A percentile compares a stretch with the other conserved stretches of the same genome.
These are phyloP conservation scores for Ceratocystis ficicola DNA, from an alignment of 2,329 filamentous ascomycete genomes.

Conservation along the genomic window DNA sequence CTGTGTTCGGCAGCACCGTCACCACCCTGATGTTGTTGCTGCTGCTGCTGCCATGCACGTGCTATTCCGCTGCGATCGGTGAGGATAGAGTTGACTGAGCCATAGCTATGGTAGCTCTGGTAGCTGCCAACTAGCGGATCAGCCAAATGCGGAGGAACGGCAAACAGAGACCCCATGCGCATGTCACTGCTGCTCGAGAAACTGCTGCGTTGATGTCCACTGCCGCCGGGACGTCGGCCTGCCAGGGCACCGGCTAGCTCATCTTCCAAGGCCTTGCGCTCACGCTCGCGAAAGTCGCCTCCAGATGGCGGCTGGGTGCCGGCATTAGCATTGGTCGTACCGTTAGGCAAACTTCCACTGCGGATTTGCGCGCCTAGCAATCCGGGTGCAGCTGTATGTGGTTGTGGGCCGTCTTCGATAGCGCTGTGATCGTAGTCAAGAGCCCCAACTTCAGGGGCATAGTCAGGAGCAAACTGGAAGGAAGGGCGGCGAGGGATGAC, in stretches of 20 bases:
- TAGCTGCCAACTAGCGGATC: conserved; percentile 63
- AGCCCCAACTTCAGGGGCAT: conserved; percentile 33
- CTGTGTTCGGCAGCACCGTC: conserved; percentile 32
- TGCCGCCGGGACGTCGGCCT: neutral
- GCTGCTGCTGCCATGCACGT: conserved; percentile 25
- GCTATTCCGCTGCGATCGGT: conserved; percentile 20
- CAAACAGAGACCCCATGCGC: conserved; percentile 42
- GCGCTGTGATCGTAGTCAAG: conserved; percentile 22
- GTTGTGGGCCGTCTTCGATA: conserved; percentile 24
- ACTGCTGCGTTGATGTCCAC: conserved; percentile 11
- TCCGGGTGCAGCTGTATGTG: conserved; percentile 30
- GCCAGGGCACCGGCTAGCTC: conserved; percentile 26
- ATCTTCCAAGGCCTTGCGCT: conserved; percentile 36
- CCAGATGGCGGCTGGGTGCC: neutral
- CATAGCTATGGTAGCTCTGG: conserved; percentile 44
- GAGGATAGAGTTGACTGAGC: conserved; percentile 33
- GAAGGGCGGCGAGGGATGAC: conserved; percentile 69
- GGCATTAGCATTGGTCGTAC: no score
- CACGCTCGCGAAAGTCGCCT: conserved; percentile 34
- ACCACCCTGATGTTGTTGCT: conserved; percentile 27
- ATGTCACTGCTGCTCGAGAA: conserved; percentile 23
- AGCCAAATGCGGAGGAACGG: conserved; percentile 47
- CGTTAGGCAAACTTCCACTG: conserved; percentile 24
- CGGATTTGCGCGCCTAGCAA: conserved; percentile 44
- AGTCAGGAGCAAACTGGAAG: conserved; percentile 53